phyloP scores from a whole-genome alignment of 2,329 filamentous ascomycete species.

The Aureobasidium sp. region DNA sequence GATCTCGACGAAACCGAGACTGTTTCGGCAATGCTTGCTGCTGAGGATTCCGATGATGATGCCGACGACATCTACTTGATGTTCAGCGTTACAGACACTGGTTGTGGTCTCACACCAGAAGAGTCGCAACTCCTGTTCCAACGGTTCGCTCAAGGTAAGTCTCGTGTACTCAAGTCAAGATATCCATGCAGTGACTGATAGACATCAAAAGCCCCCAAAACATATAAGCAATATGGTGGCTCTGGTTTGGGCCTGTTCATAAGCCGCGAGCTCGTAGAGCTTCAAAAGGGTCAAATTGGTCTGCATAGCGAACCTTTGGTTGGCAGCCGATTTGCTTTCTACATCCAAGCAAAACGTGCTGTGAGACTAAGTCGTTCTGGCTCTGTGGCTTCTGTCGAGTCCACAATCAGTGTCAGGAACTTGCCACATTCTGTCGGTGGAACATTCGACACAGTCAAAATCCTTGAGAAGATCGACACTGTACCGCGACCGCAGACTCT shows the following conservation, averaged over 20 bases:
- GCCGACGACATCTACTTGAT: constrained; percentile 29
- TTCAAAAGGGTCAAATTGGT: constrained; percentile 61
- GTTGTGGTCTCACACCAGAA: constrained; percentile 26
- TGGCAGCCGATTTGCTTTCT: constrained; percentile 58
- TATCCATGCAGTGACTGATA: not conserved
- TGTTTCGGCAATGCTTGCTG: not conserved
- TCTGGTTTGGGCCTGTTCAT: constrained; percentile 61
- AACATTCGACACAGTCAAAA: not conserved
- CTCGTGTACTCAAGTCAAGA: not conserved
- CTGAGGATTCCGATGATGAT: constrained; percentile 25
- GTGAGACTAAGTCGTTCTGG: not conserved
- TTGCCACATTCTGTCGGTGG: not conserved
- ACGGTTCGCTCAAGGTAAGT: constrained; percentile 49
- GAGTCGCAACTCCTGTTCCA: constrained; percentile 47
- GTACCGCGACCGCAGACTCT: not conserved
- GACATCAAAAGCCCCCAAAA: constrained; percentile 42
- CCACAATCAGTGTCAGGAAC: not conserved
- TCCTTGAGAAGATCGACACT: not conserved
- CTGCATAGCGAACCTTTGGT: constrained; percentile 49
- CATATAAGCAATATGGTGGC: constrained; percentile 59
- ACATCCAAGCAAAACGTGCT: constrained; percentile 41
- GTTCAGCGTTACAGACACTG: constrained; percentile 29
- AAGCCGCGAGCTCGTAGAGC: constrained; percentile 54
- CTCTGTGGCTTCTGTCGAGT: constrained; percentile 1
- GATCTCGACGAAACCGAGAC: not conserved